These are phyloP conservation scores for Diplodia seriata DNA, from an alignment of 2,329 filamentous ascomycete genomes.

Conservation along the genomic window DNA sequence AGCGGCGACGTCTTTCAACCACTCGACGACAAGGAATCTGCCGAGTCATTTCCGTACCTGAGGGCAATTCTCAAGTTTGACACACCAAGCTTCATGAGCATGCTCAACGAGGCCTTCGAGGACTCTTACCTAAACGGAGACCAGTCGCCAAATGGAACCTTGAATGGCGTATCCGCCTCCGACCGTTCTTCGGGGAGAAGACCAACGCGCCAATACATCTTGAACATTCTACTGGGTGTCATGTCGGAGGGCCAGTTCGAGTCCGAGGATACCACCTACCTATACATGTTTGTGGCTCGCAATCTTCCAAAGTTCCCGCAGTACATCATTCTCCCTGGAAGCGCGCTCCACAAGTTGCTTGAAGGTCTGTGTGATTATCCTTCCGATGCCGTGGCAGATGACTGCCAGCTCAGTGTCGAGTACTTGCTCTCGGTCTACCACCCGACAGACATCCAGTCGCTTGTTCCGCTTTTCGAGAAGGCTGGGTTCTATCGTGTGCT, in stretches of 20 bases:
- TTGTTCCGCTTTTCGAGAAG: slow-evolving; percentile 78
- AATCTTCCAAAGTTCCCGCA: slow-evolving; percentile 97
- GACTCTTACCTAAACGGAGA: slow-evolving; percentile 89
- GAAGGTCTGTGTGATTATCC: slow-evolving; percentile 85
- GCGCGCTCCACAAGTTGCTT: slow-evolving; percentile 80
- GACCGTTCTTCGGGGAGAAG: slow-evolving; percentile 44
- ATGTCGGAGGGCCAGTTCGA: slow-evolving; percentile 82
- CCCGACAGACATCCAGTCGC: slow-evolving; percentile 76
- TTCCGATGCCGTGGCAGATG: slow-evolving; percentile 79
- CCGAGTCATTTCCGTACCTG: slow-evolving; percentile 84
- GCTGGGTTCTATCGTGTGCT: slow-evolving; percentile 90
- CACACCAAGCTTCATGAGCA: slow-evolving; percentile 89
- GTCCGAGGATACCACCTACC: slow-evolving; percentile 83
- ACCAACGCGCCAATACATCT: slow-evolving; percentile 87
- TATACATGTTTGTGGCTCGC: slow-evolving; percentile 97
- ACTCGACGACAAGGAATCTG: slow-evolving; percentile 57
- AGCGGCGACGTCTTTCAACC: slow-evolving; percentile 63
- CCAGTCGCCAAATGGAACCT: slow-evolving; percentile 62
- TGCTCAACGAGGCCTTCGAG: slow-evolving; percentile 96
- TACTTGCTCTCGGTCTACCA: slow-evolving; percentile 94
- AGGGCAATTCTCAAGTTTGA: slow-evolving; percentile 86
- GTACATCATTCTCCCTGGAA: slow-evolving; percentile 89
- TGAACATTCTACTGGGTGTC: slow-evolving; percentile 88
- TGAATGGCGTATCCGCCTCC: slow-evolving; percentile 34
- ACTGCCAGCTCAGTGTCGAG: slow-evolving; percentile 96